phyloP scores from a whole-genome alignment of 805 yeast genomes.

The Starmerella apicola region DNA sequence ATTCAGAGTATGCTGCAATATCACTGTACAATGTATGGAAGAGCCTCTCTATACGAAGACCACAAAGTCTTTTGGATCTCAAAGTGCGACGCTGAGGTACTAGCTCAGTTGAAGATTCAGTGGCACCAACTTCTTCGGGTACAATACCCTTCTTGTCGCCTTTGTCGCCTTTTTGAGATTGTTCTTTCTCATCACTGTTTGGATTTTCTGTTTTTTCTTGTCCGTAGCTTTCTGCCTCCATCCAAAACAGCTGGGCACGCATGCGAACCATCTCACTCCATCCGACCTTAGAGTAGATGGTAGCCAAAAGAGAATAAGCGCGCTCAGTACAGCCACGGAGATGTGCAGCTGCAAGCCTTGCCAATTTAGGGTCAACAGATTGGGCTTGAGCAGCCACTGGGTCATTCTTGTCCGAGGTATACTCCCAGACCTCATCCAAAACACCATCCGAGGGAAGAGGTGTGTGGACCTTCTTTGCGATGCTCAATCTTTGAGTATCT shows the following conservation, averaged over 20 bases:
- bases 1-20: conserved; percentile 61
- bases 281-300: conserved; percentile 55
- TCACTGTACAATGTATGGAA: conserved; percentile 62
- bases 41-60: conserved; percentile 66
- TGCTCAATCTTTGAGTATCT: conserved; percentile 36
- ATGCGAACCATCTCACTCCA: conserved; percentile 67
- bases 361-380: conserved; percentile 33
- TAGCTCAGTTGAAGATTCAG: neutral
- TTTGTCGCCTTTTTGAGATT: neutral
- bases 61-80: conserved; percentile 48
- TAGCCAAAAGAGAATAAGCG: conserved; percentile 61
- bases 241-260: conserved; percentile 63
- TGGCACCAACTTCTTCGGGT: neutral
- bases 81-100: conserved; percentile 15
- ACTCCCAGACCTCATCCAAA: conserved; percentile 38
- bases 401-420: conserved; percentile 23
- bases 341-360: conserved; percentile 39
- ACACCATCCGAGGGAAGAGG: conserved; percentile 47
- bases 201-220: conserved; percentile 1
- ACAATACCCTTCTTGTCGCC: neutral
- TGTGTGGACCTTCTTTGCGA: conserved; percentile 33
- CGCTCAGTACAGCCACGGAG: conserved; percentile 41
- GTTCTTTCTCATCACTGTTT: neutral
- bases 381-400: conserved; percentile 17
- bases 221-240: conserved; percentile 61